These are phyloP conservation scores for Plasmodium sp. DNA, from an alignment of 169 alveolate genomes.

Conservation along the genomic window DNA sequence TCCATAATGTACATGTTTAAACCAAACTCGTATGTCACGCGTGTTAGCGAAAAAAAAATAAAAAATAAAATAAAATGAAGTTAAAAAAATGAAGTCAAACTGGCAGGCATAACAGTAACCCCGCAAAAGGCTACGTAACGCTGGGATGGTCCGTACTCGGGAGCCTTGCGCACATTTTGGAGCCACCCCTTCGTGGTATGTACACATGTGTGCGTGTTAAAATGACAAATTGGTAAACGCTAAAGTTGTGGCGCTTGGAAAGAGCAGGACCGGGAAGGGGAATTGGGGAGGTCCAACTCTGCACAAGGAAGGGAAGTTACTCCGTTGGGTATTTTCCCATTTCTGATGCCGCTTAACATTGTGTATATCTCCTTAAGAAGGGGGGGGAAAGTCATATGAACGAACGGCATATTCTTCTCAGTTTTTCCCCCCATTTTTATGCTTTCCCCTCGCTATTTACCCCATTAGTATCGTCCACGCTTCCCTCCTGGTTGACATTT, in stretches of 20 bases:
- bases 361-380: neutral
- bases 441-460: neutral
- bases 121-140: neutral
- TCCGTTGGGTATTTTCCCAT: neutral
- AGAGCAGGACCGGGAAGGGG: neutral
- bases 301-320: neutral
- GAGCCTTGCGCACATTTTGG: neutral
- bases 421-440: neutral
- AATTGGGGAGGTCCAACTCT: neutral
- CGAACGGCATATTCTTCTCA: neutral
- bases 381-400: neutral
- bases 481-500: neutral
- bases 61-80: neutral
- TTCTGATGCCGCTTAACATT: neutral
- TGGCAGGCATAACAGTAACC: neutral
- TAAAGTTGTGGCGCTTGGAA: neutral
- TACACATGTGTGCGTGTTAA: neutral
- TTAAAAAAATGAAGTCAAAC: neutral
- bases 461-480: neutral
- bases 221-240: neutral
- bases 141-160: neutral
- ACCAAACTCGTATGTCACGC: slow-evolving; percentile 20
- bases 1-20: slow-evolving; percentile 13
- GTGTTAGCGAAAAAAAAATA: neutral
- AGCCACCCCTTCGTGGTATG: neutral